Conservation (phyloP, 495 filamentous ascomycete species). For the Evernia prunastri region DNA sequence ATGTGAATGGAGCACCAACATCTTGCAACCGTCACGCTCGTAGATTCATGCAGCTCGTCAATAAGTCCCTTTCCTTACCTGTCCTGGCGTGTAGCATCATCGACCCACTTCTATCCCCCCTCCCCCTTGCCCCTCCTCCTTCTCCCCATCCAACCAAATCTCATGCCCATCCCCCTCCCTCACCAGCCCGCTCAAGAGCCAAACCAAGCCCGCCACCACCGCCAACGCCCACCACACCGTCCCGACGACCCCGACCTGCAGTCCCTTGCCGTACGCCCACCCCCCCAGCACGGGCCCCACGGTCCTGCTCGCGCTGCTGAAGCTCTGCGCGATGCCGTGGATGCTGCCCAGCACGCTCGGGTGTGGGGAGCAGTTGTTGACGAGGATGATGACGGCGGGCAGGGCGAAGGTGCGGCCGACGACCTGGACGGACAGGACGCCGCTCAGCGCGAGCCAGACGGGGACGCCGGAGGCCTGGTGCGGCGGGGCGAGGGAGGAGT, state of each 20-base stretch:
- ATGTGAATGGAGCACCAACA: not conserved
- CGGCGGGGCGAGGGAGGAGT: conserved; percentile 53
- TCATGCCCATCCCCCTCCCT: conserved; percentile 69
- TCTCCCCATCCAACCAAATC: conserved; percentile 60
- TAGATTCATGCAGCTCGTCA: not conserved
- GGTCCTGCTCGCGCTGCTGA: conserved; percentile 62
- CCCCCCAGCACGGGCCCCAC: conserved; percentile 69
- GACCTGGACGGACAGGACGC: conserved; percentile 66
- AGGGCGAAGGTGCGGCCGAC: conserved; percentile 76
- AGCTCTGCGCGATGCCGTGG: conserved; percentile 74
- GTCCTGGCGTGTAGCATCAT: not conserved
- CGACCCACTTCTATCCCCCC: not conserved
- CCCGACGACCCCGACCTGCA: conserved; percentile 64
- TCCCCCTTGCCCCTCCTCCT: conserved; percentile 39
- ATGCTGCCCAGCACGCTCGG: conserved; percentile 74
- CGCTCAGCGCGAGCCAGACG: conserved; percentile 62
- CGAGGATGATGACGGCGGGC: conserved; percentile 66
- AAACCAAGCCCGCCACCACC: conserved; percentile 54
- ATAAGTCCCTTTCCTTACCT: no score
- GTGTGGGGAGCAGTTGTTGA: conserved; percentile 80
- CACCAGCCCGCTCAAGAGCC: conserved; percentile 58
- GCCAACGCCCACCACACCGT: conserved; percentile 72
- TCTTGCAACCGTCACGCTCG: not conserved
- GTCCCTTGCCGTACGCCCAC: conserved; percentile 61
- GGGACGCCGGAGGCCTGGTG: conserved; percentile 55